phyloP scores from a whole-genome alignment of 768 basidiomycete species.

The Artomyces pyxidatus region DNA sequence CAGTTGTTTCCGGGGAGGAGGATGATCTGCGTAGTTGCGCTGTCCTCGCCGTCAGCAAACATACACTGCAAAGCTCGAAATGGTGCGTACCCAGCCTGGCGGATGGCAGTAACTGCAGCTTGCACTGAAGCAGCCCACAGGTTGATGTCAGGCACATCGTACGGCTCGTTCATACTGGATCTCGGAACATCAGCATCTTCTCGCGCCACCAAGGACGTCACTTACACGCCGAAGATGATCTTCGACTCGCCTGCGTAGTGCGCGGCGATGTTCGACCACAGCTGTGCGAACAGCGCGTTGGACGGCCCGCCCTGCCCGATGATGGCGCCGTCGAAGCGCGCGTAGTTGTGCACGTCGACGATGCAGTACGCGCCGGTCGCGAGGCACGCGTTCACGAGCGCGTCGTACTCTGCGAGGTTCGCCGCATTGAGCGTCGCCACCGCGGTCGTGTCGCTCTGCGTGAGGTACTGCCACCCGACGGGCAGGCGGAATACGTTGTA shows the following conservation, averaged over 20 bases:
- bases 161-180: conserved; percentile 55
- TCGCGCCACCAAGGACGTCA: background rate
- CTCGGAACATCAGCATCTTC: background rate
- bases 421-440: conserved; percentile 28
- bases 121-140: conserved; percentile 47
- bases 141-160: conserved; percentile 42
- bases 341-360: conserved; percentile 57
- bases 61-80: background rate
- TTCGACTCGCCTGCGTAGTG: conserved; percentile 35
- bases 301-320: conserved; percentile 58
- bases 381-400: conserved; percentile 41
- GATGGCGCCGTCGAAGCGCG: conserved; percentile 45
- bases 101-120: conserved; percentile 55
- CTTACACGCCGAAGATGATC: conserved; percentile 43
- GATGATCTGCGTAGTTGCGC: conserved; percentile 47
- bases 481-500: conserved; percentile 55
- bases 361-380: conserved; percentile 42
- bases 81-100: conserved; percentile 36
- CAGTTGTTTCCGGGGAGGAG: conserved; percentile 53
- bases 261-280: conserved; percentile 46
- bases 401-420: conserved; percentile 43
- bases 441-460: conserved; percentile 28
- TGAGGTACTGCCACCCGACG: conserved; percentile 51
- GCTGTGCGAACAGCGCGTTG: conserved; percentile 41
- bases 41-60: conserved; percentile 9